These are phyloP conservation scores for Acacia confusa DNA, from an alignment of 306 rosid genomes.

Conservation along the genomic window DNA sequence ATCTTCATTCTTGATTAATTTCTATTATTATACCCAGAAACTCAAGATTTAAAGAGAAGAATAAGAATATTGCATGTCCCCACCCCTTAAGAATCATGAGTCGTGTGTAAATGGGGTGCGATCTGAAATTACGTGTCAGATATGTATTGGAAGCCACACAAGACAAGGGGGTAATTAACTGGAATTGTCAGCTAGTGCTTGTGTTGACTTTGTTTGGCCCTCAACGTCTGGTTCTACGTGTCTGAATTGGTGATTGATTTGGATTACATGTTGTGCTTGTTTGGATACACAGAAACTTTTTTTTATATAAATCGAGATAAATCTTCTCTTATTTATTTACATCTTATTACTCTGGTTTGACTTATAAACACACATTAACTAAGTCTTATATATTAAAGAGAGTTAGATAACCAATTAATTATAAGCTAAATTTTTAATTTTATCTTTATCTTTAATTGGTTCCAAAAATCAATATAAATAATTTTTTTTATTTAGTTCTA, in stretches of 20 bases:
- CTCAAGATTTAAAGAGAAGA: background rate
- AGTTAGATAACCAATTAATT: no score
- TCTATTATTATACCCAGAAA: background rate
- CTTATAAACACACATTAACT: no score
- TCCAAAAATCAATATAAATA: no score
- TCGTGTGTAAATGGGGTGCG: background rate
- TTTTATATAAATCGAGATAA: no score
- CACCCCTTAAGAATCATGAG: background rate
- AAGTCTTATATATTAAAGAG: no score
- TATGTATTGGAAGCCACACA: background rate
- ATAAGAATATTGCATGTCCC: background rate
- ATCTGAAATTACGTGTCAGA: background rate
- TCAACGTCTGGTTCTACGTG: background rate
- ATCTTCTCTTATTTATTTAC: no score
- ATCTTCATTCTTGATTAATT: background rate
- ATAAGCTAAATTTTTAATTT: no score
- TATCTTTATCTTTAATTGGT: no score
- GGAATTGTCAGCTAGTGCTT: background rate
- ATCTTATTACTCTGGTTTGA: no score
- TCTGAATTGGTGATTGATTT: background rate
- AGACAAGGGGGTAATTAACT: background rate
- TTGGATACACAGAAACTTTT: no score
- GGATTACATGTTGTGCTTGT: background rate
- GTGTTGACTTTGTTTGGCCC: conserved; percentile 17
- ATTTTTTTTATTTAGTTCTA: no score